phyloP scores from a whole-genome alignment of 2,329 filamentous ascomycete genomes.

The Xylogone sp. region DNA sequence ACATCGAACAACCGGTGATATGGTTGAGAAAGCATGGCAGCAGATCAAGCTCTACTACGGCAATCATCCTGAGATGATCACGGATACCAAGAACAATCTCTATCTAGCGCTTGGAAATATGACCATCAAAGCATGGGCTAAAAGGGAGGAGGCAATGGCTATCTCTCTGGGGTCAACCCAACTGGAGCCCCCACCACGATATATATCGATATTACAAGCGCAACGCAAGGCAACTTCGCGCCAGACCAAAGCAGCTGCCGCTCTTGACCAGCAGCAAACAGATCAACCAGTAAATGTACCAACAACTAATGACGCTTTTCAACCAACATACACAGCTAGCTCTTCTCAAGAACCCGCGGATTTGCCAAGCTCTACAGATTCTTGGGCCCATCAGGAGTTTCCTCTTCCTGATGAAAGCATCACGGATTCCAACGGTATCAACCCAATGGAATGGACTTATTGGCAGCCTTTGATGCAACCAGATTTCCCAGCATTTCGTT shows the following conservation, averaged over 20 bases:
- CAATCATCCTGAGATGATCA: conserved; percentile 23
- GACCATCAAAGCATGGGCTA: conserved; percentile 25
- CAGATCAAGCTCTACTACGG: conserved; percentile 25
- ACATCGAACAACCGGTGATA: conserved; percentile 21
- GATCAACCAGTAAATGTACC: neutral
- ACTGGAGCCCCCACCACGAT: conserved; percentile 10
- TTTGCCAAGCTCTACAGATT: conserved; percentile 2
- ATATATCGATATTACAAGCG: conserved; percentile 16
- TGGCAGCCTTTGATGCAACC: conserved; percentile 27
- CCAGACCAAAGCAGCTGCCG: neutral
- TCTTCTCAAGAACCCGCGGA: neutral
- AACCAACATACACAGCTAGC: neutral
- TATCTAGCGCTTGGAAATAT: conserved; percentile 25
- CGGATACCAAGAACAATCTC: conserved; percentile 21
- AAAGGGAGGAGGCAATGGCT: conserved; percentile 19
- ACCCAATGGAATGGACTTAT: conserved; percentile 25
- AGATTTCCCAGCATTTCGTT: conserved; percentile 13
- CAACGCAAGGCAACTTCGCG: conserved; percentile 16
- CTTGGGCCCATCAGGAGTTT: conserved; percentile 4
- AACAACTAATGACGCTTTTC: conserved; percentile 1
- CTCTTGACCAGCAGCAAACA: conserved; percentile 1
- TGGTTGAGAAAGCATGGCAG: conserved; percentile 27
- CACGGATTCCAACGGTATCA: conserved; percentile 13
- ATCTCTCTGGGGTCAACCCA: conserved; percentile 5
- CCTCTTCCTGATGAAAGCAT: conserved; percentile 13